Conservation (phyloP, 2,329 filamentous ascomycete species). For the Fusarium sp. region DNA sequence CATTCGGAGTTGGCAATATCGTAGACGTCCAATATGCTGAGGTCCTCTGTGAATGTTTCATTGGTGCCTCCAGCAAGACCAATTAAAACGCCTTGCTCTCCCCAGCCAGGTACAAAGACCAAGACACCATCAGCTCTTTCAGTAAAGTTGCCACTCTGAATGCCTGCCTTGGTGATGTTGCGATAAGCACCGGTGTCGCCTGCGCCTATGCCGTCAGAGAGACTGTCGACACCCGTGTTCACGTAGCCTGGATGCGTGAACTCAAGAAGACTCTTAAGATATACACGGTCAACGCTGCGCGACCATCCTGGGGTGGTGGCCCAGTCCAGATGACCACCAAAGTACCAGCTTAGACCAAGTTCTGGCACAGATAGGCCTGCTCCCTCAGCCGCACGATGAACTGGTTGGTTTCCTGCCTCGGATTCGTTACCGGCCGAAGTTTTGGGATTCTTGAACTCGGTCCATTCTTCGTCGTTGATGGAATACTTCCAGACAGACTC, state of each 20-base stretch:
- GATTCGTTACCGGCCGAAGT: conserved; percentile 75
- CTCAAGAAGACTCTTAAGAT: conserved; percentile 80
- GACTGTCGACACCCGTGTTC: conserved; percentile 71
- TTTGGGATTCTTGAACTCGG: conserved; percentile 70
- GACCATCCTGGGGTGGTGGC: conserved; percentile 74
- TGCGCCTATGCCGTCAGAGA: conserved; percentile 68
- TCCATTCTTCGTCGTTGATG: conserved; percentile 71
- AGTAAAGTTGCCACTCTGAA: conserved; percentile 76
- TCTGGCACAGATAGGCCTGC: conserved; percentile 78
- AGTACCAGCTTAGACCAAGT: conserved; percentile 80
- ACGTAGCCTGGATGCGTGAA: conserved; percentile 79
- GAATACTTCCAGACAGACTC: conserved; percentile 79
- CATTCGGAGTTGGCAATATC: conserved; percentile 71
- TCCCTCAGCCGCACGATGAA: conserved; percentile 80
- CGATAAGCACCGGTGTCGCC: conserved; percentile 74
- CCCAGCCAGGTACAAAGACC: conserved; percentile 81
- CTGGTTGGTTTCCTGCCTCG: conserved; percentile 64
- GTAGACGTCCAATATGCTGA: conserved; percentile 74
- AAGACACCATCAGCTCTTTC: conserved; percentile 80
- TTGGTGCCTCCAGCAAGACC: conserved; percentile 80
- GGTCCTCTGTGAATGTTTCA: conserved; percentile 72
- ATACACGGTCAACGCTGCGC: conserved; percentile 72
- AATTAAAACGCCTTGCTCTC: conserved; percentile 76
- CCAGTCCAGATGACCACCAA: conserved; percentile 79
- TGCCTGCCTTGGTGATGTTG: conserved; percentile 79